Evolutionary conservation across 805 yeast species (phyloP).

Genomic region (Kazachstania taianensis): DNA sequence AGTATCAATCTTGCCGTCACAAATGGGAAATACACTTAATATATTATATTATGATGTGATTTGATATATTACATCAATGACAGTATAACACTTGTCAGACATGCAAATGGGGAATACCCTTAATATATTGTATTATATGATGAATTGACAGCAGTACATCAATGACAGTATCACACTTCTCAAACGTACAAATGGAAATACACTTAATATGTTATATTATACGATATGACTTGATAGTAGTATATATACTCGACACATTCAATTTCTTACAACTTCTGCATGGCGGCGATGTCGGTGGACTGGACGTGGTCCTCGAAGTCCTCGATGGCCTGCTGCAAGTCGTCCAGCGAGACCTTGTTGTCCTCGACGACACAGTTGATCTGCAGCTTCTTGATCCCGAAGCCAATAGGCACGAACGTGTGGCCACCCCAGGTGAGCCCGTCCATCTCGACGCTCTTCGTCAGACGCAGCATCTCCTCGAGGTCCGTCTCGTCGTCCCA

Average conservation of each 20-base stretch:
- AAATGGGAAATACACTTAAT: too few species aligned
- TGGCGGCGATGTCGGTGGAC: conserved; percentile 97
- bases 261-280: conserved; percentile 90
- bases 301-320: conserved; percentile 99
- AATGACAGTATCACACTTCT: too few species aligned
- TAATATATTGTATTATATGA: too few species aligned
- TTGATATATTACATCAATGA: too few species aligned
- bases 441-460: conserved; percentile 74
- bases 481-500: conserved; percentile 99
- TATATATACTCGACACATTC: not conserved
- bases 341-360: conserved; percentile 87
- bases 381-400: conserved; percentile 99
- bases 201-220: not conserved
- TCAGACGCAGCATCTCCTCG: conserved; percentile 78
- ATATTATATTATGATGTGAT: too few species aligned
- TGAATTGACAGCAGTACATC: too few species aligned
- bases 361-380: conserved; percentile 98
- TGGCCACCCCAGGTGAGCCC: conserved; percentile 98
- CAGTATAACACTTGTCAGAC: too few species aligned
- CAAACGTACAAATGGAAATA: not conserved
- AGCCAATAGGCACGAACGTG: conserved; percentile 95
- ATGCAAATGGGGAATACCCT: too few species aligned
- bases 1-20: too few species aligned
- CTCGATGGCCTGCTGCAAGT: conserved; percentile 61
- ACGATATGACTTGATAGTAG: not conserved